Evolutionary conservation across 2,329 filamentous ascomycete species (phyloP).

Genomic region (Aspergillus sp.): DNA sequence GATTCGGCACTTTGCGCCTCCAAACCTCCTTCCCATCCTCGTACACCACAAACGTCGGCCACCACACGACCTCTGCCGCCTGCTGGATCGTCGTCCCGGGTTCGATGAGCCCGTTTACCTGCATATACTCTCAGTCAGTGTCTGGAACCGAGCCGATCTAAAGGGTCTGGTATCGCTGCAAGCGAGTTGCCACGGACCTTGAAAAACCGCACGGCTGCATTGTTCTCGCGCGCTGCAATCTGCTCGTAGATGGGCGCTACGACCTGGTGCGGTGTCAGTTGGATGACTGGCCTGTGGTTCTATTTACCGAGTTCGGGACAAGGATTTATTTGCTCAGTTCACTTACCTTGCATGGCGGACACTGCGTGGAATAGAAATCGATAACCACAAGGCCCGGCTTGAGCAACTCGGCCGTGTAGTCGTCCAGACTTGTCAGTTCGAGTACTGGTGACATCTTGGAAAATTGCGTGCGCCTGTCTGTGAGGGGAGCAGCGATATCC

Average conservation of each 20-base stretch:
- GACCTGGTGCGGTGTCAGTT: background rate
- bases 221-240: background rate
- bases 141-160: no score
- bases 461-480: no score
- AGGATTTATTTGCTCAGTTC: no score
- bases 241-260: background rate
- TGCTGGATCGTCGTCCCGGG: background rate
- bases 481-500: no score
- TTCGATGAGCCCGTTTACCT: background rate
- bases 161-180: no score
- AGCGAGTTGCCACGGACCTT: background rate
- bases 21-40: background rate
- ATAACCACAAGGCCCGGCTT: background rate
- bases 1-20: background rate
- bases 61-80: background rate
- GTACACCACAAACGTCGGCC: background rate
- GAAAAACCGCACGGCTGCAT: background rate
- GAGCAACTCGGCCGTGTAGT: background rate
- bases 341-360: background rate
- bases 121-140: background rate
- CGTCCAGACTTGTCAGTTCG: background rate
- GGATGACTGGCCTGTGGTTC: background rate
- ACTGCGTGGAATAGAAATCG: background rate
- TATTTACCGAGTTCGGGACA: no score
- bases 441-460: background rate